Percentiles rank a stretch among this genome's conserved stretches.
These are phyloP conservation scores for Schizosaccharomyces cryophilus DNA, from an alignment of 805 yeast species.

Conservation along the genomic window DNA sequence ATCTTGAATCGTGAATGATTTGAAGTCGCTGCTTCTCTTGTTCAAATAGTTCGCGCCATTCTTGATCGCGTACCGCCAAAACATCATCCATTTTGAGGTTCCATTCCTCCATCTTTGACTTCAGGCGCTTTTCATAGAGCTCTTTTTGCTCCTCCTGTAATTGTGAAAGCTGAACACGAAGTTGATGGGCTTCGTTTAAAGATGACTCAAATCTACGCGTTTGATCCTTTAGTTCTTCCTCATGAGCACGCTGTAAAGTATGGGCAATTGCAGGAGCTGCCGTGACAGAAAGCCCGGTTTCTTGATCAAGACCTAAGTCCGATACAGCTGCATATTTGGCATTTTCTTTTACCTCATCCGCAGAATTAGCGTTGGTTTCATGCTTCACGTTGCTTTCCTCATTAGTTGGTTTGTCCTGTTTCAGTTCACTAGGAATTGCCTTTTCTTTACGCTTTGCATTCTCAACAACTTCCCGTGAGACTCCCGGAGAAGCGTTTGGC, in stretches of 20 bases:
- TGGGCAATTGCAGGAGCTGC: not conserved
- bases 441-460: too few species aligned
- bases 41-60: constrained; percentile 18
- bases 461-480: too few species aligned
- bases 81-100: constrained; percentile 25
- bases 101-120: constrained; percentile 15
- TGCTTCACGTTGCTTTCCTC: not conserved
- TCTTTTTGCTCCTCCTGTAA: not conserved
- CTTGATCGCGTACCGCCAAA: constrained; percentile 21
- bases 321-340: not conserved
- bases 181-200: not conserved
- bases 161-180: not conserved
- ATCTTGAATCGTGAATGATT: constrained; percentile 16
- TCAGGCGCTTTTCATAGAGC: not conserved
- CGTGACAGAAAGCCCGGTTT: not conserved
- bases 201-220: not conserved
- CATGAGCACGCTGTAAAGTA: not conserved
- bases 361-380: not conserved
- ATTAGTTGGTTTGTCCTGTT: not conserved
- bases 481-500: too few species aligned
- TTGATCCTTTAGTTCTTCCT: not conserved
- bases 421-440: not conserved
- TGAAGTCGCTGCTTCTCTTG: constrained; percentile 43
- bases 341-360: not conserved
- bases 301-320: not conserved